Base-by-base conservation (phyloP, 2,329 filamentous ascomycete species). In the Zelopaecilomyces penicillatus region DNA sequence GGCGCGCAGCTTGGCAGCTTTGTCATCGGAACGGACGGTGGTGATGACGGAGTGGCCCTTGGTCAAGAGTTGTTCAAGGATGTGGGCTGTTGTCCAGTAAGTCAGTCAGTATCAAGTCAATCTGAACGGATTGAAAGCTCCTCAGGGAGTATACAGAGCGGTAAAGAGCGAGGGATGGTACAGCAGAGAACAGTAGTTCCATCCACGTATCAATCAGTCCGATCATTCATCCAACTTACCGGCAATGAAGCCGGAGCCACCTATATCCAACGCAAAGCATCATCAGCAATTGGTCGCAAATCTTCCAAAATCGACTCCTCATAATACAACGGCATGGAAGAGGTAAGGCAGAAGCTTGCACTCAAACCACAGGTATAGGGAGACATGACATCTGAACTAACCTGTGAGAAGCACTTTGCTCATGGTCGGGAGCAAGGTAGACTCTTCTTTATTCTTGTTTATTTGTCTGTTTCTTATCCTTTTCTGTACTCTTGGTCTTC, bases 21-120 rank as follows among this genome's bases (percentile, higher is more conserved):
- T 79, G 39, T 69, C 65, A 50, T 77, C 67, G 38, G 67, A 70
- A 38, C 76, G 71, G 43, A 79, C 75, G 1, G 76, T 80, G 33
- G 75, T 78, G 48, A 78, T 65, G 38, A 79, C 74, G 26, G 64
- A 61, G 59, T 78, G 67, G 45, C 70, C 70, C 49, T 66, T 60
- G 51, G 68, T 57, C 40, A 79, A 65, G 28, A 80, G 73, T 49
- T 73, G 67, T 41, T 78, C 69, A 36, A 80, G 67, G 48, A 75
- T 68, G 56, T 79, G 76, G 42, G 74, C 74, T 75, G 46, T 6
- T 30, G 6, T 28, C 12, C 29, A 4, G 8, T 30, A 4, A 19
- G 29, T 50, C 37, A 46, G 50, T 19, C 6, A 10, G 9, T 19
- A n/a, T n/a, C n/a, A n/a, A n/a, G n/a, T n/a, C n/a, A n/a, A n/a